Conservation (phyloP, 73 alveolate species). For the Tetrahymena malaccensis region DNA sequence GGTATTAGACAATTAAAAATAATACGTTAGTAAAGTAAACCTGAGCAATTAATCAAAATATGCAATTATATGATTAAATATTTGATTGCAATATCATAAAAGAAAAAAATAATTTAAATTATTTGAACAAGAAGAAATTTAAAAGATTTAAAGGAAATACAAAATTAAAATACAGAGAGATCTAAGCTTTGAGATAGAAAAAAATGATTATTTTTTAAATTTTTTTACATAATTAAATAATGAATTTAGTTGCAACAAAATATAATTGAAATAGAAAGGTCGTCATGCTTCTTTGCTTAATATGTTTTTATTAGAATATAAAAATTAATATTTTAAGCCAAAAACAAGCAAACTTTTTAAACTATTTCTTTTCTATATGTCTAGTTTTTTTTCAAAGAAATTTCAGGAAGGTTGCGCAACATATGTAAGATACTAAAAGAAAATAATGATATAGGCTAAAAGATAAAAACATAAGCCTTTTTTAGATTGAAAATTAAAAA, state of each 20-base stretch:
- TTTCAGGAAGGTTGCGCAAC: background rate
- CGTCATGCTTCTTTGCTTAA: too few relatives aligned
- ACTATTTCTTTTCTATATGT: background rate
- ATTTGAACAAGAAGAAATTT: background rate
- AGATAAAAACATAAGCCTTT: background rate
- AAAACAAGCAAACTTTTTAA: too few relatives aligned
- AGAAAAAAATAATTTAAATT: background rate
- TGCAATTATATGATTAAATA: background rate
- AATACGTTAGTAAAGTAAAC: background rate
- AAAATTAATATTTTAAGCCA: too few relatives aligned
- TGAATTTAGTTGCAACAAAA: too few relatives aligned
- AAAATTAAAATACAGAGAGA: too few relatives aligned
- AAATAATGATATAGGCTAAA: background rate
- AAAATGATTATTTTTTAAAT: too few relatives aligned
- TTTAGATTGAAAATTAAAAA: background rate
- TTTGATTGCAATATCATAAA: background rate
- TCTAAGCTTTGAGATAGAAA: background rate
- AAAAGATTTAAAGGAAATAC: background rate
- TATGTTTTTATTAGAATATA: too few relatives aligned
- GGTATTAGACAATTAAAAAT: background rate
- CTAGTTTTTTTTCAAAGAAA: background rate
- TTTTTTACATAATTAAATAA: too few relatives aligned
- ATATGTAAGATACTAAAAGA: background rate
- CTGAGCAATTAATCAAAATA: background rate
- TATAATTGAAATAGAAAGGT: too few relatives aligned